A percentile compares a stretch with the other conserved stretches of the same genome.
These are phyloP conservation scores for Pythium pyrilobum DNA, from an alignment of 352 stramenopile species.

Conservation along the genomic window DNA sequence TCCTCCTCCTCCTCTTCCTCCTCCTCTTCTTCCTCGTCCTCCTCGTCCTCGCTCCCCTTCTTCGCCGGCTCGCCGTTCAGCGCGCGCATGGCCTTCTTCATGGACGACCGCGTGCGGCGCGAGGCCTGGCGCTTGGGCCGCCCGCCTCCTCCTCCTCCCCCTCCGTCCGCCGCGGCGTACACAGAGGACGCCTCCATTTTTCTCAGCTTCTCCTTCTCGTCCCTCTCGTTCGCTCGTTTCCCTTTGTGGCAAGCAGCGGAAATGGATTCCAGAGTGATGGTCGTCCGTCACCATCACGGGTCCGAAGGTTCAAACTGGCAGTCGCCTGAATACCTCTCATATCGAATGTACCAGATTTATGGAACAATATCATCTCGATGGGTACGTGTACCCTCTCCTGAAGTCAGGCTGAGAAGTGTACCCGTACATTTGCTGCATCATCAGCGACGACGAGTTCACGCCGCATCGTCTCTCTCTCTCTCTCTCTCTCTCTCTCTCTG, in stretches of 20 bases:
- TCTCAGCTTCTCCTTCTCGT: not conserved
- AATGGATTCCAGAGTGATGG: constrained; percentile 11
- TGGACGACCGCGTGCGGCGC: constrained; percentile 33
- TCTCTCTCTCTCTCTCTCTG: not conserved
- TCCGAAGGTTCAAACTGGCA: not conserved
- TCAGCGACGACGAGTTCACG: too few species aligned
- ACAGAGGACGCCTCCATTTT: not conserved
- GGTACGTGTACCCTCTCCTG: too few species aligned
- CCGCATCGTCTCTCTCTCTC: too few species aligned
- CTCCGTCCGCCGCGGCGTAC: not conserved
- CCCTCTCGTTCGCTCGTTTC: not conserved
- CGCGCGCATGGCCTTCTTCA: constrained; percentile 32
- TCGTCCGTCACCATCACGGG: not conserved
- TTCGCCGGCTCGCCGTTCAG: constrained; percentile 36
- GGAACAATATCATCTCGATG: too few species aligned
- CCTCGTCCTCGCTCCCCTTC: constrained; percentile 50
- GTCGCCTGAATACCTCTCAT: not conserved
- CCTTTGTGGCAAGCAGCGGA: not conserved
- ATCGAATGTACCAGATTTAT: too few species aligned
- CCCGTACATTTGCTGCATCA: too few species aligned
- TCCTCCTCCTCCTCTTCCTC: constrained; percentile 21
- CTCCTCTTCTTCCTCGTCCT: constrained; percentile 26
- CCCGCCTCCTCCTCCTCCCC: not conserved
- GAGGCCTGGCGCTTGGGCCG: constrained; percentile 34
- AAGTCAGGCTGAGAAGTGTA: too few species aligned